These are phyloP conservation scores for Torulaspora gathmanii DNA, from an alignment of 805 yeast species.

Conservation along the genomic window DNA sequence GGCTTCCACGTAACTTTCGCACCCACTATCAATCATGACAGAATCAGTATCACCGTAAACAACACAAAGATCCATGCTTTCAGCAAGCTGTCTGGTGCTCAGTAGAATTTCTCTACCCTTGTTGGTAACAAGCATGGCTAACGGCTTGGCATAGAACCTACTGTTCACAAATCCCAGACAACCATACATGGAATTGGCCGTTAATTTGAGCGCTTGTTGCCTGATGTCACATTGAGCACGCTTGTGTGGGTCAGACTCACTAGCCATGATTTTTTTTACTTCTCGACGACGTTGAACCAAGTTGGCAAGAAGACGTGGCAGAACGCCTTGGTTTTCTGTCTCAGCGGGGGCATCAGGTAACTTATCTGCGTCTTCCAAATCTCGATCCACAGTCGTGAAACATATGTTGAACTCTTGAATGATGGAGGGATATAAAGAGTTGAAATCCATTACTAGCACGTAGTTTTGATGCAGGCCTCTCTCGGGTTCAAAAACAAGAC, in stretches of 20 bases:
- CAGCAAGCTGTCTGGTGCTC: slow-evolving; percentile 92
- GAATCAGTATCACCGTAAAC: slow-evolving; percentile 99
- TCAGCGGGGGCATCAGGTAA: slow-evolving; percentile 64
- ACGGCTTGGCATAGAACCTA: slow-evolving; percentile 90
- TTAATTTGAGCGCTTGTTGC: slow-evolving; percentile 91
- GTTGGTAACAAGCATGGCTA: slow-evolving; percentile 91
- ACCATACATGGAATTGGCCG: slow-evolving; percentile 99
- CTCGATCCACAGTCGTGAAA: slow-evolving; percentile 88
- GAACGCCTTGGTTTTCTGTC: slow-evolving; percentile 65
- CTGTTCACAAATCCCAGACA: slow-evolving; percentile 91
- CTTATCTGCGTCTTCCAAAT: slow-evolving; percentile 49
- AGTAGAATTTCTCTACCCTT: slow-evolving; percentile 93
- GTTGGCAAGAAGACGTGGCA: slow-evolving; percentile 77
- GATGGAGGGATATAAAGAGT: slow-evolving; percentile 92
- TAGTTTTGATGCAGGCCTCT: slow-evolving; percentile 88
- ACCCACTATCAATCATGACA: slow-evolving; percentile 94
- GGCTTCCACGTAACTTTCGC: slow-evolving; percentile 64
- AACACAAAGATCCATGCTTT: slow-evolving; percentile 72
- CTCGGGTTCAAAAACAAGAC: slow-evolving; percentile 94
- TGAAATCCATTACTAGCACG: slow-evolving; percentile 94
- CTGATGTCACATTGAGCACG: slow-evolving; percentile 86
- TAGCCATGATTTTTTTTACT: slow-evolving; percentile 80
- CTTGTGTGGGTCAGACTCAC: slow-evolving; percentile 59
- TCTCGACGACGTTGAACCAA: slow-evolving; percentile 89
- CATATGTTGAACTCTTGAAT: slow-evolving; percentile 96